Evolutionary conservation across 139 green algal genomes (phyloP).

Genomic region (Picochlorum sp.): DNA sequence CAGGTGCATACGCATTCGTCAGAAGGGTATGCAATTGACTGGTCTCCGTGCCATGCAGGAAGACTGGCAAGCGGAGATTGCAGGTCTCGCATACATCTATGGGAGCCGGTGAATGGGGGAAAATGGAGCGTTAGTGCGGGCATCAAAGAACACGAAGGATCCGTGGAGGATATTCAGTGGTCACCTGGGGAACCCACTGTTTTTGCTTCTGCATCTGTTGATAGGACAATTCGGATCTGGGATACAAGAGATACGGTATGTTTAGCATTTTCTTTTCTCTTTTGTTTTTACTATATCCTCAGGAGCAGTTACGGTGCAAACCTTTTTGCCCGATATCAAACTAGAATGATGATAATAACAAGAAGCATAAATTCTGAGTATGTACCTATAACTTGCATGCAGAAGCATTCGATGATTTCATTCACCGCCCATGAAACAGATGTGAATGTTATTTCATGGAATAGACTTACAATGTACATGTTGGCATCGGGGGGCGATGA

Average conservation of each 20-base stretch:
- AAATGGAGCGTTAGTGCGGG: conserved; percentile 48
- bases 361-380: too few relatives aligned
- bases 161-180: conserved; percentile 95
- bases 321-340: too few relatives aligned
- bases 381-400: too few relatives aligned
- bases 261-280: too few relatives aligned
- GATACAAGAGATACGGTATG: conserved; percentile 60
- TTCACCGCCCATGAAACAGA: conserved; percentile 65
- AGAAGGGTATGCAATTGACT: conserved; percentile 89
- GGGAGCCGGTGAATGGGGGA: conserved; percentile 62
- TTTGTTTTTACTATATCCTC: too few relatives aligned
- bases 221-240: conserved; percentile 78
- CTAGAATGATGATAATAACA: too few relatives aligned
- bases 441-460: conserved; percentile 97
- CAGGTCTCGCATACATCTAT: conserved; percentile 65
- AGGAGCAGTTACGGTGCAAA: too few relatives aligned
- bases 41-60: conserved; percentile 51
- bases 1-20: conserved; percentile 39
- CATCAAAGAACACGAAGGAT: conserved; percentile 42
- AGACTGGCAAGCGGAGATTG: conserved; percentile 59
- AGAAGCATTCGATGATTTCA: conserved; percentile 20
- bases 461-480: conserved; percentile 80
- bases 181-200: conserved; percentile 80
- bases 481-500: conserved; percentile 86
- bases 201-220: conserved; percentile 73